Base-by-base conservation (phyloP, 163 green algal genomes). In the Chlorella variabilis region DNA sequence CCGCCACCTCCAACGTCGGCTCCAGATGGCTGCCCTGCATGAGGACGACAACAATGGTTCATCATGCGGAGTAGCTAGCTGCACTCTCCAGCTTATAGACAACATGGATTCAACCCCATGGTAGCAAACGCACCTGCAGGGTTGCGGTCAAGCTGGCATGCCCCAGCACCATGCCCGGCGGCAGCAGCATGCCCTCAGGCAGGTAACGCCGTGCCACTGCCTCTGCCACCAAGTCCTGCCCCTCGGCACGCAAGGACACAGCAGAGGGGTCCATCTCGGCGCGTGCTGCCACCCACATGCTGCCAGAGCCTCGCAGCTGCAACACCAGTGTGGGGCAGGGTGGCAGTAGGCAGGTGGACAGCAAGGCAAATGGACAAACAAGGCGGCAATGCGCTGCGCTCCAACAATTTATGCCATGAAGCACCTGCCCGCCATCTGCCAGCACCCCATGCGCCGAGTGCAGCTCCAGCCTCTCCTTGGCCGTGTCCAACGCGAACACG, bases 401-500 rank as follows among this genome's bases (percentile, higher is more conserved):
- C 20, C 54, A 62, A n/a, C 23, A 4, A 9, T 62, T 5, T n/a
- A n/a, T n/a, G 15, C 13, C 4, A 62, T 29, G 4, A n/a, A 9
- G 9, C 59, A 86, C 81, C 34, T 34, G 74, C 5, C 94, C 94
- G 3, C 93, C 93, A 45, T 87, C 91, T 18, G 91, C 61, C 4
- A 93, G 91, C 71, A 90, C 81, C 0, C 86, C 93, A 74, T 94
- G 82, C 56, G 81, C 11, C 63, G 87, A 90, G 83, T 97, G 93
- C 82, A 98, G 86, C 21, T 90, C 77, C 83, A 97, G 91, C 80
- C 91, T 91, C 83, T 97, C 88, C 1, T 86, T 91, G n/a, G 90
- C 81, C 21, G 90, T 97, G 90, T 98, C 92, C 67, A 98, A 87
- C 11, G 91, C 93, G 85, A 97, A 98, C 15, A 97, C 92, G 0